Evolutionary conservation across 768 basidiomycete species (phyloP), one percentile per base, ranked within the genome.

Genomic region (Leccinum barrowsii): DNA sequence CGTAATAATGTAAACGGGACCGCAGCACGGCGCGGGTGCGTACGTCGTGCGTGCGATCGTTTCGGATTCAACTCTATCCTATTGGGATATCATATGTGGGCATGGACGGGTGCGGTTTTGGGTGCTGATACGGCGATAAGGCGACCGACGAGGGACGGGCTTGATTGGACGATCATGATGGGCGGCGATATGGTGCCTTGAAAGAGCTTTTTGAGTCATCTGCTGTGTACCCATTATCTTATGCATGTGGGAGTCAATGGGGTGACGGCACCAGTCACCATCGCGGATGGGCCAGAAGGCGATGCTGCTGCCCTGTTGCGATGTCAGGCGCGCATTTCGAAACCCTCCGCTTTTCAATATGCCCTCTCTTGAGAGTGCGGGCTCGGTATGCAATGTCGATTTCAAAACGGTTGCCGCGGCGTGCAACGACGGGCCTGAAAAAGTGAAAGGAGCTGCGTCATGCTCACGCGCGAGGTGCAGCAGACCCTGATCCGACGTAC

Each of bases 161-260:
- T 15, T 22, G 48, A 7, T 7, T 10, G 12, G 59, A 61, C 37
- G 55, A 60, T 61, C 59, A 54, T 37, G 35, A 48, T 48, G 24
- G 42, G 55, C 46, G 58, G 62, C 54, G 54, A 60, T 64, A 48
- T 52, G 28, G 35, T 34, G 24, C 55, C 42, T 19, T 44, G 42
- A 19, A 44, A 44, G n/a, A 19, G n/a, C 0, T 19, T 44, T 44
- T 44, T 44, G 42, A 44, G 1, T 21, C n/a, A 44, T 19, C 42
- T 42, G 40, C 40, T 42, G 40, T n/a, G 40, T 42, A 19, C 19
- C 37, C 40, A 19, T 42, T 42, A 42, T 17, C 3, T 34, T 34
- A 34, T 44, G 42, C 42, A 44, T 44, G 42, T 44, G 42, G 42
- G n/a, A 4, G n/a, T 15, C 28, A 10, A 3, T 12, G 46, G 12